These are phyloP conservation scores for Ulvella scutata DNA, from an alignment of 139 green algal genomes.

Conservation along the genomic window DNA sequence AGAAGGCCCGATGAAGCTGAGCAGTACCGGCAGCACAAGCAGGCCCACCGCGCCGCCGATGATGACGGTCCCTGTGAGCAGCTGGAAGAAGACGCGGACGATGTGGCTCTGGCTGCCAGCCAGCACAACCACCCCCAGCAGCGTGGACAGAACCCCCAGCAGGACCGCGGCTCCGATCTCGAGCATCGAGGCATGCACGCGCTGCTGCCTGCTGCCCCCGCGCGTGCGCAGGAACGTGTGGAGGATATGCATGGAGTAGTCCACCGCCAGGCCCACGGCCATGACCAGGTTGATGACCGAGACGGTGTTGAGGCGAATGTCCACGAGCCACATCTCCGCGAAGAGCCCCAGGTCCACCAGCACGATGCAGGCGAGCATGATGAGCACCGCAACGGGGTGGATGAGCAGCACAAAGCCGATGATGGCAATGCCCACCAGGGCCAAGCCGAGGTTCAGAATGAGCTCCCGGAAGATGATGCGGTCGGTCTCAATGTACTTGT, in stretches of 20 bases:
- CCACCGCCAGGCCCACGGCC: conserved; percentile 8
- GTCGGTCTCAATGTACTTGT: conserved; percentile 7
- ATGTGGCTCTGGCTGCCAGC: conserved; percentile 13
- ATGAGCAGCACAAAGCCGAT: conserved; percentile 9
- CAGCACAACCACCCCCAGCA: conserved; percentile 11
- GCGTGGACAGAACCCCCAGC: conserved; percentile 16
- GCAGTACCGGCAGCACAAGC: conserved; percentile 21
- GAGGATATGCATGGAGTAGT: conserved; percentile 16
- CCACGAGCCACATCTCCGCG: conserved; percentile 14
- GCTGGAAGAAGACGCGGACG: conserved; percentile 26
- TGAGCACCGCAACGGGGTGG: not conserved
- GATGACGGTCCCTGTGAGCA: conserved; percentile 26
- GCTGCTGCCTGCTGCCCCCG: conserved; percentile 10
- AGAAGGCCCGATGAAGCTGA: conserved; percentile 13
- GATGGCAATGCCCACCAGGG: not conserved
- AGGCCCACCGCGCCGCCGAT: conserved; percentile 17
- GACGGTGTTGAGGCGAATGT: conserved; percentile 6
- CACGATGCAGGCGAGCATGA: conserved; percentile 10
- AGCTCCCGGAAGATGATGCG: conserved; percentile 1
- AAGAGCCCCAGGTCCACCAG: conserved; percentile 9
- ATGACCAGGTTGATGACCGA: conserved; percentile 20
- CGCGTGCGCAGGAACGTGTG: conserved; percentile 10
- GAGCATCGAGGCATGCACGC: conserved; percentile 10
- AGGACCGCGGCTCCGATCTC: conserved; percentile 23
- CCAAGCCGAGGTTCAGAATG: conserved; percentile 1